phyloP scores from a whole-genome alignment of 1,284 basidiomycete species.

The Apiotrichum domesticum region DNA sequence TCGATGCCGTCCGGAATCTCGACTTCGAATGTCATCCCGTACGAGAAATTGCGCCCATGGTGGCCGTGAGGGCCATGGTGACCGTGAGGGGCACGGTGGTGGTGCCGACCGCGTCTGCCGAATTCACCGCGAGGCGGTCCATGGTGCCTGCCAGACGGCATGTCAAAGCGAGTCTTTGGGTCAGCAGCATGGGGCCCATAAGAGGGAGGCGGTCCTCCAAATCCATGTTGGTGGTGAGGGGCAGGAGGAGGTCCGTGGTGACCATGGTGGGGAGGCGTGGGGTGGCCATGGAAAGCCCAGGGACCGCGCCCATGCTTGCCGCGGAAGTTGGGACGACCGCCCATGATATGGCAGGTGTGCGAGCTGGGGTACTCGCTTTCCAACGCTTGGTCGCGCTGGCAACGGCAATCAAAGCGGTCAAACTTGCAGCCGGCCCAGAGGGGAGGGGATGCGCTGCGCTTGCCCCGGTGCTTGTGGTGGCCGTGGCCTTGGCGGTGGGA shows the following conservation, averaged over 20 bases:
- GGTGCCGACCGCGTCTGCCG: no score
- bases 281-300: not conserved
- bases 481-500: not conserved
- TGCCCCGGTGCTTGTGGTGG: not conserved
- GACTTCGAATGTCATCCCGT: not conserved
- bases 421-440: not conserved
- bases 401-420: no score
- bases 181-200: not conserved
- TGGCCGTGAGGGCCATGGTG: not conserved
- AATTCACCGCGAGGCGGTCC: no score
- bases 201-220: no score
- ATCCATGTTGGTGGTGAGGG: not conserved
- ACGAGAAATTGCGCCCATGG: not conserved
- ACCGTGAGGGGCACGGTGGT: no score
- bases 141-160: no score
- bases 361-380: no score
- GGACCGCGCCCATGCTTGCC: no score
- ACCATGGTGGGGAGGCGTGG: not conserved
- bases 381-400: no score
- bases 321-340: not conserved
- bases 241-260: not conserved
- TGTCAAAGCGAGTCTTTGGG: no score
- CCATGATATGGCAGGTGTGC: not conserved
- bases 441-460: not conserved
- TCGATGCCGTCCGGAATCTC: constrained; percentile 5